These are phyloP conservation scores for Cicer cuneatum DNA, from an alignment of 306 rosid species.

Conservation along the genomic window DNA sequence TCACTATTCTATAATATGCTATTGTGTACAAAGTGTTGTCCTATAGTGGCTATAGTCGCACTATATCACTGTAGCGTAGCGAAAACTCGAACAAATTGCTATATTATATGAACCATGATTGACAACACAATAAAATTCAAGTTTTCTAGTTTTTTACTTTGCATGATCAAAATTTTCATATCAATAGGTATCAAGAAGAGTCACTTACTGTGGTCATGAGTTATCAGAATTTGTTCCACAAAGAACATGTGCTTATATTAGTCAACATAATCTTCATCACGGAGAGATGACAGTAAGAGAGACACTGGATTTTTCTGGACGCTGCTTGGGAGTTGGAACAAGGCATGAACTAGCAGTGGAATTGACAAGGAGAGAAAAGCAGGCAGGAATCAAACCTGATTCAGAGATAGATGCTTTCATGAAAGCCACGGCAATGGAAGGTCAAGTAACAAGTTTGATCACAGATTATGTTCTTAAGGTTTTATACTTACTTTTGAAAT, in stretches of 20 bases:
- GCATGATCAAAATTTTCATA: constrained; percentile 18
- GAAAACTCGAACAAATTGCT: too few species aligned
- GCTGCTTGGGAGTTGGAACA: constrained; percentile 78
- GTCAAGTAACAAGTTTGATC: constrained; percentile 68
- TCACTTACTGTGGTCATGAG: constrained; percentile 91
- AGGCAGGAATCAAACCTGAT: constrained; percentile 68
- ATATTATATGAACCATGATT: too few species aligned
- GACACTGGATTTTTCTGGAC: constrained; percentile 74
- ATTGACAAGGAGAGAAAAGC: constrained; percentile 66
- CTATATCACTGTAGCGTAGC: too few species aligned
- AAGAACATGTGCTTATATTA: constrained; percentile 89
- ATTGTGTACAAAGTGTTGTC: too few species aligned
- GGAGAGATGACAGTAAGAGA: constrained; percentile 92
- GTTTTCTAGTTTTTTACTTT: constrained; percentile 28
- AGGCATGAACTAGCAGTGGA: constrained; percentile 66
- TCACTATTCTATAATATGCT: too few species aligned
- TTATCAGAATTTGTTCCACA: constrained; percentile 86
- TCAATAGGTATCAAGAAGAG: constrained; percentile 67
- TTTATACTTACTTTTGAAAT: constrained; percentile 34
- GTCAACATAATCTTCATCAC: constrained; percentile 88
- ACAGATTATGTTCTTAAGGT: constrained; percentile 92
- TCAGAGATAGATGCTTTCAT: constrained; percentile 82
- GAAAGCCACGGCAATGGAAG: constrained; percentile 78
- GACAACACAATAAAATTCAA: neutral
- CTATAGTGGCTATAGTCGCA: too few species aligned